Percentiles rank a stretch among this genome's conserved stretches.
phyloP scores from a whole-genome alignment of 2,329 filamentous ascomycete genomes.

The Tothia fuscella region DNA sequence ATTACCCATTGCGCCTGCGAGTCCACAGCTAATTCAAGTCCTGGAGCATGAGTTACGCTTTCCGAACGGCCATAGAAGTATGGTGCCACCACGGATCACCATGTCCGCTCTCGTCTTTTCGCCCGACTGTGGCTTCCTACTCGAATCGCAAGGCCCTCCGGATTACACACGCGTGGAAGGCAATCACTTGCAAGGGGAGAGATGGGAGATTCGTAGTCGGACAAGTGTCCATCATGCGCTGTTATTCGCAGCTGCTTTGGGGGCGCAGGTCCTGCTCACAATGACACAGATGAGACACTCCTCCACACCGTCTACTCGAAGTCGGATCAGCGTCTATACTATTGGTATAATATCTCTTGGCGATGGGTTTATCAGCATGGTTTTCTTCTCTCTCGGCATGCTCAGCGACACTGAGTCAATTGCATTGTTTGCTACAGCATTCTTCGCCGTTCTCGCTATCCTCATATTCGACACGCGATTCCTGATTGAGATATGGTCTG shows the following conservation, averaged over 20 bases:
- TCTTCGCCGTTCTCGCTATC: slow-evolving; percentile 48
- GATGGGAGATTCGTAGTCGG: slow-evolving; percentile 43
- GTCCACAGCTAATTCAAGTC: slow-evolving; percentile 4
- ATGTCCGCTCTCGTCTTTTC: slow-evolving; percentile 53
- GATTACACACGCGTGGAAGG: slow-evolving; percentile 37
- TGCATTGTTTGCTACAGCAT: slow-evolving; percentile 43
- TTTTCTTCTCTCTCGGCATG: slow-evolving; percentile 42
- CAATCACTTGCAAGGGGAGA: slow-evolving; percentile 44
- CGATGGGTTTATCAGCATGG: slow-evolving; percentile 46
- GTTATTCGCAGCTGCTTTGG: slow-evolving; percentile 37
- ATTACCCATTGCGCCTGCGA: slow-evolving; percentile 14
- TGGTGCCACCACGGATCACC: slow-evolving; percentile 37
- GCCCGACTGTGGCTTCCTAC: slow-evolving; percentile 53
- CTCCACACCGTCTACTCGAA: slow-evolving; percentile 51
- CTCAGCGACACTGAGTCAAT: slow-evolving; percentile 44
- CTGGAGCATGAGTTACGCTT: slow-evolving; percentile 49
- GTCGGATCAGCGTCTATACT: slow-evolving; percentile 52
- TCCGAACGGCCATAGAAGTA: slow-evolving; percentile 44
- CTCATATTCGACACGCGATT: slow-evolving; percentile 54
- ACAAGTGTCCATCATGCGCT: slow-evolving; percentile 41
- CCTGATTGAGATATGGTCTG: slow-evolving; percentile 54
- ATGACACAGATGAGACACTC: slow-evolving; percentile 53
- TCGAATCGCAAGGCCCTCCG: slow-evolving; percentile 49
- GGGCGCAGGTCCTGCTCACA: slow-evolving; percentile 43
- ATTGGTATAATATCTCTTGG: slow-evolving; percentile 49